A percentile compares a stretch with the other conserved stretches of the same genome.
phyloP scores from a whole-genome alignment of 768 basidiomycete genomes.

The Mycena rosella region DNA sequence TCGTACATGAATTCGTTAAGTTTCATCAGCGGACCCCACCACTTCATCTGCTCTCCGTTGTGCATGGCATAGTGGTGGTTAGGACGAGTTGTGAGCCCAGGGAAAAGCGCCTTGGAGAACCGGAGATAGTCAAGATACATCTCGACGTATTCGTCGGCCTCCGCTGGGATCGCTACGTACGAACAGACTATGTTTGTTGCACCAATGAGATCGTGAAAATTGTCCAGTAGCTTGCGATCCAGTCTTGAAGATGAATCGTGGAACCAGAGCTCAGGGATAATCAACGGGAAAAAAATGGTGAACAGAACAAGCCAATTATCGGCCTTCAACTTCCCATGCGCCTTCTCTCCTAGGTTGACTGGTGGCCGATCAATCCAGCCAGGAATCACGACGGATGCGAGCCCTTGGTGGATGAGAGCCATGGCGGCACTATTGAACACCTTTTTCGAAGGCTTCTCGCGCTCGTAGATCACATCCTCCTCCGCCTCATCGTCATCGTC shows the following conservation, averaged over 20 bases:
- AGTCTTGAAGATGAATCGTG: neutral
- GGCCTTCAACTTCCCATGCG: slow-evolving; percentile 38
- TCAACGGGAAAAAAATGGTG: too few species aligned
- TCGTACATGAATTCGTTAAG: slow-evolving; percentile 34
- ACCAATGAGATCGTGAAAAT: slow-evolving; percentile 25
- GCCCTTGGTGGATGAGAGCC: slow-evolving; percentile 8
- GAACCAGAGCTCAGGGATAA: slow-evolving; percentile 23
- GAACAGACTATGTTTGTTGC: slow-evolving; percentile 30
- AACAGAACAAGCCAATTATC: slow-evolving; percentile 37
- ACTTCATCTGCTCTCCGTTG: slow-evolving; percentile 11
- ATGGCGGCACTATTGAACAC: neutral
- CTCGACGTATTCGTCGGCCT: slow-evolving; percentile 1
- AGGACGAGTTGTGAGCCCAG: slow-evolving; percentile 20
- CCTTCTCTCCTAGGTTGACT: slow-evolving; percentile 34
- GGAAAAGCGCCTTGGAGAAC: slow-evolving; percentile 22
- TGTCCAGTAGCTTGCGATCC: slow-evolving; percentile 12
- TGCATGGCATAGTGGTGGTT: slow-evolving; percentile 24
- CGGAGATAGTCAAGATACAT: slow-evolving; percentile 1
- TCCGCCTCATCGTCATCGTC: neutral
- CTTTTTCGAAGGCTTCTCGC: slow-evolving; percentile 1
- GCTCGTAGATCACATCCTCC: neutral
- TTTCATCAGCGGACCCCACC: slow-evolving; percentile 36
- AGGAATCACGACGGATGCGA: neutral
- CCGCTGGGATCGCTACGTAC: slow-evolving; percentile 7
- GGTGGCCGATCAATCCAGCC: slow-evolving; percentile 24